These are phyloP conservation scores for Cytospora chrysosperma DNA, from an alignment of 2,329 filamentous ascomycete genomes.

Conservation along the genomic window DNA sequence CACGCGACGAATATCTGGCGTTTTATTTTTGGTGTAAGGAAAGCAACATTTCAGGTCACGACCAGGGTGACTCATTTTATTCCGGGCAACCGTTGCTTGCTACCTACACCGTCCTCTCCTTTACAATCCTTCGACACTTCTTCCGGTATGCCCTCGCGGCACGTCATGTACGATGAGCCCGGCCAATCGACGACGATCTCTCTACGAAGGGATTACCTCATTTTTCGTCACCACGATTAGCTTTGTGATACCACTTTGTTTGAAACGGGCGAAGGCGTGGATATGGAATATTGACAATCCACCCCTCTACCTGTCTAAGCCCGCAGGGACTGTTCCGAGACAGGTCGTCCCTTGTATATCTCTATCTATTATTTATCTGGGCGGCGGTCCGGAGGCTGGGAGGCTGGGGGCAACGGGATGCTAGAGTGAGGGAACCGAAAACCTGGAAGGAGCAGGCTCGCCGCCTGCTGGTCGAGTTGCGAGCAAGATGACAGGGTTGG, in stretches of 20 bases:
- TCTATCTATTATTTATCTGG: conserved; percentile 18
- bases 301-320: neutral
- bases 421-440: conserved; percentile 4
- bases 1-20: conserved; percentile 23
- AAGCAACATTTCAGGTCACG: conserved; percentile 24
- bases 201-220: conserved; percentile 10
- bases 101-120: conserved; percentile 43
- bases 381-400: conserved; percentile 6
- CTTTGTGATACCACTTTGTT: conserved; percentile 26
- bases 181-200: conserved; percentile 10
- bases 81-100: conserved; percentile 30
- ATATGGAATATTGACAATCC: conserved; percentile 9
- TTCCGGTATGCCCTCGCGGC: conserved; percentile 12
- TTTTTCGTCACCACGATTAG: conserved; percentile 25
- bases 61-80: conserved; percentile 28
- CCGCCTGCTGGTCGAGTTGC: conserved; percentile 17
- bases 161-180: conserved; percentile 7
- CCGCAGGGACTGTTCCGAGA: conserved; percentile 12
- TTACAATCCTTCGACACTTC: conserved; percentile 30
- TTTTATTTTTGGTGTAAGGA: conserved; percentile 19
- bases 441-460: conserved; percentile 19
- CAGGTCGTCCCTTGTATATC: conserved; percentile 19
- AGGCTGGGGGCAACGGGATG: neutral
- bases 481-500: conserved; percentile 2
- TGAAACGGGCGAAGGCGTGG: conserved; percentile 10